Base-by-base conservation (phyloP, 2,329 filamentous ascomycete species). In the Venturia oleaginea region DNA sequence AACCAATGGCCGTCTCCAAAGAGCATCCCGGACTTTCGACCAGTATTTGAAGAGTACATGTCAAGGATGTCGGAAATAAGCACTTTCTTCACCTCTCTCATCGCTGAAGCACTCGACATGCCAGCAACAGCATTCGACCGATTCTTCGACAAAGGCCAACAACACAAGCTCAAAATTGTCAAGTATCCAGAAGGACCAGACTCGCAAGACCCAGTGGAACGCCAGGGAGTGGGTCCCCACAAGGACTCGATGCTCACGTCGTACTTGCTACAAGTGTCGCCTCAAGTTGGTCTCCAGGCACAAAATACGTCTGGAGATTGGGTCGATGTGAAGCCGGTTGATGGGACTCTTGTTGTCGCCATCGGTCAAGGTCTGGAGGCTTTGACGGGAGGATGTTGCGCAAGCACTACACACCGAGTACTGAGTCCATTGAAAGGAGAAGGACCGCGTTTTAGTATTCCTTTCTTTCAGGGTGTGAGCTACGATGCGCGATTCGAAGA, bases 81-180 rank as follows among this genome's bases (percentile, higher is more conserved):
- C 64, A 84, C 87, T 61, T 79, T 82, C 69, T 95, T 95, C 77
- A 93, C 90, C 0, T 84, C 84, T 13, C 83, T 95, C 37, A 89
- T 95, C 69, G 91, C 91, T 67, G 90, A 95, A 77, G 88, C 90
- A n/a, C 88, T 96, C 67, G 83, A 84, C 11, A 80, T 96, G 6
- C 84, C 88, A 0, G 67, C 80, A 0, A 76, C 82, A 61, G 90
- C 91, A 0, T 95, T 96, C 74, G 79, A 85, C 72, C 85, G 84
- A 70, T 95, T 92, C 79, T 93, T 93, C 76, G 90, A 92, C 72
- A 69, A 70, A 1, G 76, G 81, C 51, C 81, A 79, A 78, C 91
- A 94, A 77, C 90, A 95, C 78, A 95, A 95, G 79, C 82, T 95
- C 70, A 96, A 96, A 79, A 87, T 96, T 66, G 87, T 95, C 66